Evolutionary conservation across 495 filamentous ascomycete genomes (phyloP), one percentile per base, ranked within the genome.

Genomic region (Chaetomidium leptoderma): DNA sequence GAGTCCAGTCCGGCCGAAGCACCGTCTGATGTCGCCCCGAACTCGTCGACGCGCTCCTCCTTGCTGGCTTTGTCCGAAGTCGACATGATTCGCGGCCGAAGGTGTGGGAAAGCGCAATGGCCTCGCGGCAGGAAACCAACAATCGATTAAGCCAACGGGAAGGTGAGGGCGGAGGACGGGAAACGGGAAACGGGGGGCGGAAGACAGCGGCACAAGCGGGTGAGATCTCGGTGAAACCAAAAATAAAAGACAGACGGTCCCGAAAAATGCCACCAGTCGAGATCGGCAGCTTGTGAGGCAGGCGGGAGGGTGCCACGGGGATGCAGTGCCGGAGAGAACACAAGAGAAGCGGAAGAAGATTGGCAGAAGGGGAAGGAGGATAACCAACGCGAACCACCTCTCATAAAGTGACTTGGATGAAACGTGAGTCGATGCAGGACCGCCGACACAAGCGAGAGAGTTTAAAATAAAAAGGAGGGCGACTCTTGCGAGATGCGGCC

Each of bases 1-100:
- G 42, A 51, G 50, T 74, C 71, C 9, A 74, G 47, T 14, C 49
- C 59, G 17, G 36, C 59, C 23, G 61, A 32, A 24, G 24, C 50
- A 24, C 16, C 40, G 26, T 8, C 29, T 7, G 48, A 27, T 9
- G 45, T 24, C n/a, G 42, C 23, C 26, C 47, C 48, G 36, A 27
- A 13, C 52, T 39, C 30, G 55, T 48, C 27, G 52, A 37, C 37
- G 0, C 19, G 48, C 32, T 50, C 49, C 47, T 49, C 49, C 37
- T 51, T 21, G 57, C 55, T 62, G 51, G 42, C 32, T 33, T 60
- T 63, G 6, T 63, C 57, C 26, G 57, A 57, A 36, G 32, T 55
- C 39, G 59, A 60, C 63, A 62, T 62, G 30, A 21, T 44, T 55
- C 40, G 26, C 37, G 23, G 19, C 9, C 13, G 29, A 32, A 23